Base-by-base conservation (phyloP, 2,329 filamentous ascomycete genomes). In the Alternaria arbusti region DNA sequence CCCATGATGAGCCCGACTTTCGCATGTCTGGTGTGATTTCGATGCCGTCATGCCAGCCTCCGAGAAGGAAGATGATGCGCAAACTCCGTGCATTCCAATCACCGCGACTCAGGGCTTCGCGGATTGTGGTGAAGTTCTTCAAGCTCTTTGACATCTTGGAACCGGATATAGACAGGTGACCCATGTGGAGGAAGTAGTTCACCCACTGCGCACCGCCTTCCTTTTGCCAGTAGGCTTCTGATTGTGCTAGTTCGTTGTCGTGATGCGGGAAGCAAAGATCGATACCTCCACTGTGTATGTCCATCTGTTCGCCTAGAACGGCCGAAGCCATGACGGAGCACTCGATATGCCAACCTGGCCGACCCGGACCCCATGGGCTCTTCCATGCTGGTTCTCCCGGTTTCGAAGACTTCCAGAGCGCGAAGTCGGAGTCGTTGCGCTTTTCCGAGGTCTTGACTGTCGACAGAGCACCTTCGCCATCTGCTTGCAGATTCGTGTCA, bases 331-430 rank as follows among this genome's bases (percentile, higher is more conserved):
- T 97, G 15, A 94, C 94, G 1, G 91, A 94, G 88, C 95, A 97
- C 82, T 97, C 94, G 74, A 97, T 97, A 76, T 97, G 95, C 95
- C 95, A 98, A 17, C 95, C 95, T 1, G 95, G 95, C 47, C 95
- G 86, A 5, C 94, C 94, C 59, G 89, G 86, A 5, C 95, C 94
- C 94, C 95, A 98, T 4, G 89, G 89, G 71, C 91, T 96, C 6
- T 89, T 85, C 95, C 95, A 98, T 69, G 88, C 91, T 0, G 95
- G 95, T 84, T 98, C 95, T 46, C 95, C 95, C 13, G 92, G 88
- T 82, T 97, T 97, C 1, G 91, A 94, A 57, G 90, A 89, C 79
- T 98, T 98, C 94, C 94, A 97, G 2, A 98, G 84, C 1, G 94
- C 94, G 81, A 98, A 98, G 74, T 98, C 94, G 7, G 91, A 90